Base-by-base conservation (phyloP, 2,329 filamentous ascomycete genomes). In the Xenoacremonium recifei region DNA sequence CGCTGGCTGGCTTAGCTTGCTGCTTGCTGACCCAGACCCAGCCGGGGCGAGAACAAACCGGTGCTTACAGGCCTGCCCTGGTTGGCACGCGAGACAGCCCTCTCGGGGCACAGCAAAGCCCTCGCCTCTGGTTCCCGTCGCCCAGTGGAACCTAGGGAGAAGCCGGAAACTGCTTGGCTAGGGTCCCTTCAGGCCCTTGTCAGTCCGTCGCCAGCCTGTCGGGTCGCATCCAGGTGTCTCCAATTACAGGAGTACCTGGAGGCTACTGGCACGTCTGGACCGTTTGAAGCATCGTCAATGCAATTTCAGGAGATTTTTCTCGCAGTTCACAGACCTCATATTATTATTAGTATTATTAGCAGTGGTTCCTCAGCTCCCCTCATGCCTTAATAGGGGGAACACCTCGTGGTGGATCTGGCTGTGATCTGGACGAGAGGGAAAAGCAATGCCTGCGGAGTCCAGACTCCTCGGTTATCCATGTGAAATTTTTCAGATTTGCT, bases 11-110 rank as follows among this genome's bases (percentile, higher is more conserved):
- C 50, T 45, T 48, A 49, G 40, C 43, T 45, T 50, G 40, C 40
- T 51, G 21, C 35, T n/a, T n/a, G n/a, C n/a, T n/a, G n/a, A n/a
- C n/a, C n/a, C n/a, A n/a, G n/a, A n/a, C n/a, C n/a, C n/a, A 57
- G 51, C 48, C 40, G 42, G 42, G 48, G 56, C 60, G 60, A 62
- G 58, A 62, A 63, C 49, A 61, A 61, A 62, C 59, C 60, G 58
- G 60, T 57, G 44, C 43, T 44, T 39, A 44, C 44, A n/a, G n/a
- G n/a, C n/a, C n/a, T n/a, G n/a, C n/a, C n/a, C n/a, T n/a, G n/a
- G n/a, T n/a, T n/a, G n/a, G n/a, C n/a, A n/a, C n/a, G n/a, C n/a
- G n/a, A n/a, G n/a, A n/a, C n/a, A n/a, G n/a, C n/a, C n/a, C n/a
- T n/a, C n/a, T n/a, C n/a, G n/a, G n/a, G n/a, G n/a, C n/a, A n/a